A percentile compares a stretch with the other conserved stretches of the same genome.
These are phyloP conservation scores for Quercus agrifolia DNA, from an alignment of 306 rosid genomes.

Conservation along the genomic window DNA sequence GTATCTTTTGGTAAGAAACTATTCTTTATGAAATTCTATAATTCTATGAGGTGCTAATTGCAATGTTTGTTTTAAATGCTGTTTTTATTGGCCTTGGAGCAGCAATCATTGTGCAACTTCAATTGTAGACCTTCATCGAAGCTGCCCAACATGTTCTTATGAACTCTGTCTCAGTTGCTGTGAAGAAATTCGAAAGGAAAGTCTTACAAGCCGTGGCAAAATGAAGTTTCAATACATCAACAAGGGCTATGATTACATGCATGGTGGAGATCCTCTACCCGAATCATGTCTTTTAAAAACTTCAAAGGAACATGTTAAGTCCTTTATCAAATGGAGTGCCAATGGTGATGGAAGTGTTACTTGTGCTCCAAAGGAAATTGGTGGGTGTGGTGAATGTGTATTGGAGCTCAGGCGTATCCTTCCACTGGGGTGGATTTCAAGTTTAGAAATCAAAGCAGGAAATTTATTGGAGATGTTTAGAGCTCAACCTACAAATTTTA, in stretches of 20 bases:
- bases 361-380: conserved; percentile 62
- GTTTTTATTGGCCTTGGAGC: conserved; percentile 28
- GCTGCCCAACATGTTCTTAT: conserved; percentile 65
- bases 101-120: conserved; percentile 88
- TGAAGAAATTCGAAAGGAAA: conserved; percentile 58
- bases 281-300: conserved; percentile 25
- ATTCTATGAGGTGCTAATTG: conserved; percentile 9
- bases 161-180: conserved; percentile 79
- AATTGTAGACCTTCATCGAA: conserved; percentile 69
- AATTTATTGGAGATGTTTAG: conserved; percentile 18
- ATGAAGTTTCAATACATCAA: conserved; percentile 54
- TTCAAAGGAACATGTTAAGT: conserved; percentile 27
- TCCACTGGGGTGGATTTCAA: conserved; percentile 57
- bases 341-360: conserved; percentile 44
- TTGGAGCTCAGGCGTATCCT: conserved; percentile 64
- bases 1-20: conserved; percentile 67
- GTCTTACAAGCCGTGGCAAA: conserved; percentile 39
- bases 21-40: conserved; percentile 8
- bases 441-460: conserved; percentile 50
- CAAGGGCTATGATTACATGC: conserved; percentile 73
- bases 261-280: conserved; percentile 62
- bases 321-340: conserved; percentile 42
- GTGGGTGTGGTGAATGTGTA: conserved; percentile 57
- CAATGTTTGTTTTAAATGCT: not conserved
- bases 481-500: conserved; percentile 16